Percentiles rank a stretch among this genome's conserved stretches.
Conservation (phyloP, 2,329 filamentous ascomycete genomes). For the Exophiala lecanii-corni region DNA sequence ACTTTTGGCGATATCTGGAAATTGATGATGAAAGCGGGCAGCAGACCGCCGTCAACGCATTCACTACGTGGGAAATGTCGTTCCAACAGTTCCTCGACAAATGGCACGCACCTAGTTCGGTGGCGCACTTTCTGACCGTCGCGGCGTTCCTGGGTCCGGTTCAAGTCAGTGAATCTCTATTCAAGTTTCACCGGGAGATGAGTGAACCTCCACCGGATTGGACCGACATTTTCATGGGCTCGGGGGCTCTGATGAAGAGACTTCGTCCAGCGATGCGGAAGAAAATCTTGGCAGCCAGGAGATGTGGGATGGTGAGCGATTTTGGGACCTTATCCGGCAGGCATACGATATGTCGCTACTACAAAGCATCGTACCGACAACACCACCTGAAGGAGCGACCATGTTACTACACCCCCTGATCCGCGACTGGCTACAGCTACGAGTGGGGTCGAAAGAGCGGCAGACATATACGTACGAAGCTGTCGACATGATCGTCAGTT, state of each 20-base stretch:
- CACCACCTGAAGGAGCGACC: slow-evolving; percentile 5
- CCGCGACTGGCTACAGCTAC: slow-evolving; percentile 13
- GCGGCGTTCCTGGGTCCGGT: slow-evolving; percentile 2
- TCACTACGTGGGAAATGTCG: slow-evolving; percentile 8
- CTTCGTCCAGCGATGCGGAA: not conserved
- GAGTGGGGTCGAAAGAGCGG: slow-evolving; percentile 4
- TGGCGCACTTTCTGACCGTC: slow-evolving; percentile 3
- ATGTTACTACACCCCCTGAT: slow-evolving; percentile 10
- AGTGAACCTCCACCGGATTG: slow-evolving; percentile 2
- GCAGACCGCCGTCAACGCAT: slow-evolving; percentile 4
- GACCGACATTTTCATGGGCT: not conserved
- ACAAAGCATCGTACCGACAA: slow-evolving; percentile 3
- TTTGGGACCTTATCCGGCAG: slow-evolving; percentile 7
- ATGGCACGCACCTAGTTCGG: not conserved
- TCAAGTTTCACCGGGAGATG: slow-evolving; percentile 1
- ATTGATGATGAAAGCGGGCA: slow-evolving; percentile 1
- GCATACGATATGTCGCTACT: slow-evolving; percentile 10
- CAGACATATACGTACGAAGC: slow-evolving; percentile 5
- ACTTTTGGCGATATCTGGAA: slow-evolving; percentile 4
- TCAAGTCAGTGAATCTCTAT: slow-evolving; percentile 5
- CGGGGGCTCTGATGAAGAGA: not conserved
- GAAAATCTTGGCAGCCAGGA: not conserved
- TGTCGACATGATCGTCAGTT: slow-evolving; percentile 7
- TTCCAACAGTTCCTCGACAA: slow-evolving; percentile 1
- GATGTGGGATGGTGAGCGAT: slow-evolving; percentile 6